Percentiles rank a stretch among this genome's conserved stretches.
Evolutionary conservation across 2,329 filamentous ascomycete genomes (phyloP).

Genomic region (Davidsoniella virescens): DNA sequence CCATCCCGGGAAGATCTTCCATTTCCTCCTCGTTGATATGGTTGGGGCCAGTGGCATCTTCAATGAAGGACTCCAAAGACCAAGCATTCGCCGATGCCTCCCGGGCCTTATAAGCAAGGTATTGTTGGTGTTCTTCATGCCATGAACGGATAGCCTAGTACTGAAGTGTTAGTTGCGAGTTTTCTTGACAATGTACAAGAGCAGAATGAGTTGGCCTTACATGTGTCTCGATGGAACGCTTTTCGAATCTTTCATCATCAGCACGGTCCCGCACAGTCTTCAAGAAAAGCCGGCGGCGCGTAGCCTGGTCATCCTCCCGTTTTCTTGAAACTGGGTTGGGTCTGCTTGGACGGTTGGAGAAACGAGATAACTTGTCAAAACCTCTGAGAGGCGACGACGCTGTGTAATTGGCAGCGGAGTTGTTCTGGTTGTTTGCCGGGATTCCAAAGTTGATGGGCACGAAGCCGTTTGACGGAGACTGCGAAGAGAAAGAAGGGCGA

Average conservation of each 20-base stretch:
- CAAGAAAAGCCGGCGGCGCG: constrained; percentile 51
- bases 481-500: background rate
- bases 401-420: background rate
- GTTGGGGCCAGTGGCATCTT: constrained; percentile 8
- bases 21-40: constrained; percentile 1
- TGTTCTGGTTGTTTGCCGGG: background rate
- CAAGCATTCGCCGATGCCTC: constrained; percentile 7
- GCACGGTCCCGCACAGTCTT: constrained; percentile 45
- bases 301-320: constrained; percentile 46
- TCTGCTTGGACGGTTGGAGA: constrained; percentile 38
- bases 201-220: constrained; percentile 16
- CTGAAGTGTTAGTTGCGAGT: background rate
- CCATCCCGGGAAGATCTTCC: constrained; percentile 3
- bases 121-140: constrained; percentile 14
- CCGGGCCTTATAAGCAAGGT: constrained; percentile 12
- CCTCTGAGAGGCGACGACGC: constrained; percentile 4
- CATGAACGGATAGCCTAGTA: constrained; percentile 8
- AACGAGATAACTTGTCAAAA: constrained; percentile 25
- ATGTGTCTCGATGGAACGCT: constrained; percentile 45
- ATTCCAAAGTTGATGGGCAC: background rate
- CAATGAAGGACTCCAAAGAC: constrained; percentile 10
- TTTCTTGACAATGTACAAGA: background rate
- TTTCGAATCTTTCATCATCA: constrained; percentile 43
- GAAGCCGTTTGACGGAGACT: background rate
- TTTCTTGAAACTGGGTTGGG: constrained; percentile 46